Evolutionary conservation across 2,329 filamentous ascomycete species (phyloP), one percentile per base, ranked within the genome.

Genomic region (Ophiostoma montium): DNA sequence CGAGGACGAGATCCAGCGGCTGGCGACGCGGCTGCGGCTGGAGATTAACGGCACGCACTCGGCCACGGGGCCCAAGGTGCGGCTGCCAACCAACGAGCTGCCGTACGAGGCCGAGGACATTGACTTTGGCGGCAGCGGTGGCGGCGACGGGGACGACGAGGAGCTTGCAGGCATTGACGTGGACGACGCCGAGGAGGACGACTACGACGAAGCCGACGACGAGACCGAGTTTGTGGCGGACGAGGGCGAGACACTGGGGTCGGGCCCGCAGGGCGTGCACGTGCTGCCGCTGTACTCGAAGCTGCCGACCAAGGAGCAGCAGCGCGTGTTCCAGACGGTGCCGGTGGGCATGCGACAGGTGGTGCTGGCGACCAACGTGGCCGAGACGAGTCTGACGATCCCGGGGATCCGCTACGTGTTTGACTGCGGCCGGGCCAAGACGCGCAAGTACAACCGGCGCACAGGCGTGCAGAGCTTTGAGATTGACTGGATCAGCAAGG

Each of bases 401-500:
- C 90, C 92, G 0, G 89, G 88, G 2, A 89, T 94, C 53, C 80
- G 86, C 52, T 98, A 95, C 60, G 92, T 98, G 9, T 95, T 98
- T 54, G 90, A 96, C 63, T 89, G 86, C 56, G 92, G 92, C 32
- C 76, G 94, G 46, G 84, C 86, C 33, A 98, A 98, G 64, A 89
- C 95, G 63, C 83, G 90, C 54, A 84, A 82, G 51, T 96, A 92
- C 59, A 86, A 96, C 61, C 74, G 78, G n/a, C 69, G 78, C 11
- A 95, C 85, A 9, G 90, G 90, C 3, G 90, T 98, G 1, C 92
- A 98, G 62, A 95, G 84, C 60, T 98, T 95, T 61, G 85, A 95
- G 58, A 78, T 98, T 48, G 84, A 84, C 36, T 98, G 90, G 87
- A 94, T 96, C 62, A 95, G 89, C 68, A 96, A 98, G 67, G 92